A percentile compares a stretch with the other conserved stretches of the same genome.
Evolutionary conservation across 495 filamentous ascomycete genomes (phyloP).

Genomic region (Symbiotaphrina buchneri): DNA sequence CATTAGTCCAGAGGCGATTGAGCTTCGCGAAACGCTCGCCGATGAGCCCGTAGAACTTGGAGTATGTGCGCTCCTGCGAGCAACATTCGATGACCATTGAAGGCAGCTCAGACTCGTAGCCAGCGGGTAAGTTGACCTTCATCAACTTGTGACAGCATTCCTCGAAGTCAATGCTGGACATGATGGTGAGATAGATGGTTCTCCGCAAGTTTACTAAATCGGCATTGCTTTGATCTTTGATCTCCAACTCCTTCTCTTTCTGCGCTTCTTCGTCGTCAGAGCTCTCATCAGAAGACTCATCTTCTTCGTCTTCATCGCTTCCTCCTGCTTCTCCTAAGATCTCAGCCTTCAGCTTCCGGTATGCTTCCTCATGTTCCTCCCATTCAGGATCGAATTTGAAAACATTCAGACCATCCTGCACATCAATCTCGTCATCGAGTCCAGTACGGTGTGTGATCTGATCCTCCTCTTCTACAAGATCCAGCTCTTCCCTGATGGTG

Average conservation of each 20-base stretch:
- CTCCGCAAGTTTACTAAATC: slow-evolving; percentile 82
- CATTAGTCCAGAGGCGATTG: slow-evolving; percentile 80
- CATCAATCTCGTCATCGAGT: slow-evolving; percentile 61
- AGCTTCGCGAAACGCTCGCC: slow-evolving; percentile 90
- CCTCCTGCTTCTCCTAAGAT: slow-evolving; percentile 84
- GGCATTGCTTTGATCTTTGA: slow-evolving; percentile 93
- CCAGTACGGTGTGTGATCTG: slow-evolving; percentile 75
- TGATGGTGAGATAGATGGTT: slow-evolving; percentile 93
- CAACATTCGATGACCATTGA: slow-evolving; percentile 96
- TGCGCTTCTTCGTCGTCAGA: slow-evolving; percentile 58
- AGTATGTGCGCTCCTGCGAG: slow-evolving; percentile 84
- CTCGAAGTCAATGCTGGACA: slow-evolving; percentile 84
- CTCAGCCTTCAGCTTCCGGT: slow-evolving; percentile 72
- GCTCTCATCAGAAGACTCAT: slow-evolving; percentile 42
- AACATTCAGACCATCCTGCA: slow-evolving; percentile 70
- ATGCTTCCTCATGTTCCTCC: slow-evolving; percentile 78
- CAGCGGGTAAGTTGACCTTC: slow-evolving; percentile 55
- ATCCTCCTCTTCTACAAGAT: slow-evolving; percentile 91
- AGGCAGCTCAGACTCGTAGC: slow-evolving; percentile 72
- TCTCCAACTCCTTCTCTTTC: slow-evolving; percentile 57
- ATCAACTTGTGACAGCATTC: slow-evolving; percentile 39
- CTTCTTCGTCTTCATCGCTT: slow-evolving; percentile 48
- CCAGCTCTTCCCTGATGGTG: slow-evolving; percentile 75
- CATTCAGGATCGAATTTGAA: slow-evolving; percentile 87
- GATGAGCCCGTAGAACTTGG: slow-evolving; percentile 87